Base-by-base conservation (phyloP, 495 filamentous ascomycete genomes). In the Parachaetomium inaequale region DNA sequence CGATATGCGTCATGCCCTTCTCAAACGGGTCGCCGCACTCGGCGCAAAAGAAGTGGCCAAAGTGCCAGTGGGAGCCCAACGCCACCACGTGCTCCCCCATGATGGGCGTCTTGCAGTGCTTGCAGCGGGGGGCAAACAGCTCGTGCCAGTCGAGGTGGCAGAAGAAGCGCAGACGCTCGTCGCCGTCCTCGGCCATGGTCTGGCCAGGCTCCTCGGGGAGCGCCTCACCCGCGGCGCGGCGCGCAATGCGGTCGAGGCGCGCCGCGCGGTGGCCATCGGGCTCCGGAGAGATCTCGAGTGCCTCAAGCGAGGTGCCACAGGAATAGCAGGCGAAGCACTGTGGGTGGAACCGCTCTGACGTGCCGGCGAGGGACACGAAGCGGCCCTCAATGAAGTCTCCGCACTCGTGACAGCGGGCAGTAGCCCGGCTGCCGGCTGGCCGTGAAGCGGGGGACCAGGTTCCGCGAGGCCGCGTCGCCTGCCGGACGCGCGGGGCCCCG, bases 111-210 rank as follows among this genome's bases (percentile, higher is more conserved):
- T 90, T 94, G 81, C 94, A 99, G 75, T 87, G 92, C 77, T 93
- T 93, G 78, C 94, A 99, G 43, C 91, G 85, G 19, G 94, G 94
- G 57, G 90, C 92, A 73, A 89, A 98, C 40, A 90, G 76, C 70
- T 99, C 94, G 72, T 99, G 94, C 82, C 92, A 99, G 78, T 99
- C 94, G 23, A 99, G 83, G 73, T 98, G 95, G 76, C 94, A 99
- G 76, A 90, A 99, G 80, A 97, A 97, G 29, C 93, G 87, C 55
- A 89, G 76, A 26, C 81, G 76, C 12, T 79, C 76, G 67, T 91
- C 88, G 40, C 84, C 84, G 63, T 89, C 88, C 57, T 87, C 87
- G 45, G 80, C 82, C 71, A 81, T 81, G n/a, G 82, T 85, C 67
- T 84, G 74, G 26, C 81, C 82, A 10, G 79, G 76, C 42, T 72